These are phyloP conservation scores for Hsuehochloa calcarea DNA, from an alignment of 176 grass and related monocot species.

Conservation along the genomic window DNA sequence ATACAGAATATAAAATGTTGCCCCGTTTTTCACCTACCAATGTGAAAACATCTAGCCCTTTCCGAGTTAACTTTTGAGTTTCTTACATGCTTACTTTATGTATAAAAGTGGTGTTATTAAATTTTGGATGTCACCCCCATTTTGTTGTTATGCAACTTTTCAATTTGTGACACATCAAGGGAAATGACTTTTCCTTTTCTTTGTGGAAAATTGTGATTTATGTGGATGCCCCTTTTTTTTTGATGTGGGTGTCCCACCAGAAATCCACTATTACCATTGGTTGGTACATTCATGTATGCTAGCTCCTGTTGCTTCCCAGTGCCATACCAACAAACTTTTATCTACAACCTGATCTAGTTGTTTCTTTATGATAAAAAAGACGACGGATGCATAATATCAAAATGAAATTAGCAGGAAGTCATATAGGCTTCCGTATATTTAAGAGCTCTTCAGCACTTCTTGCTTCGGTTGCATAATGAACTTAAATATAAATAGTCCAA, in stretches of 20 bases:
- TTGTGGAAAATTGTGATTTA: neutral
- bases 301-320: neutral
- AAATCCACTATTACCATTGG: constrained; percentile 1
- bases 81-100: neutral
- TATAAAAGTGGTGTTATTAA: neutral
- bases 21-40: neutral
- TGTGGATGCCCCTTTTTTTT: neutral
- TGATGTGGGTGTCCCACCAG: constrained; percentile 28
- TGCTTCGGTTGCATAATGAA: constrained; percentile 2
- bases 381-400: neutral
- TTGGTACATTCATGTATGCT: constrained; percentile 11
- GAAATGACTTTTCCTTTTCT: neutral
- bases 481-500: neutral
- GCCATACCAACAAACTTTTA: neutral
- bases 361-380: neutral
- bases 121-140: neutral
- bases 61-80: neutral
- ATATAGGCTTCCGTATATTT: constrained; percentile 2
- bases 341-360: neutral
- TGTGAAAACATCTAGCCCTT: neutral
- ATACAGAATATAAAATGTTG: neutral
- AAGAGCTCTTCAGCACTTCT: neutral
- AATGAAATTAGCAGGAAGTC: neutral
- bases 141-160: constrained; percentile 2
- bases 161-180: neutral